Evolutionary conservation across 148 eudicot genomes (phyloP).

Genomic region (Limonium bicolor): DNA sequence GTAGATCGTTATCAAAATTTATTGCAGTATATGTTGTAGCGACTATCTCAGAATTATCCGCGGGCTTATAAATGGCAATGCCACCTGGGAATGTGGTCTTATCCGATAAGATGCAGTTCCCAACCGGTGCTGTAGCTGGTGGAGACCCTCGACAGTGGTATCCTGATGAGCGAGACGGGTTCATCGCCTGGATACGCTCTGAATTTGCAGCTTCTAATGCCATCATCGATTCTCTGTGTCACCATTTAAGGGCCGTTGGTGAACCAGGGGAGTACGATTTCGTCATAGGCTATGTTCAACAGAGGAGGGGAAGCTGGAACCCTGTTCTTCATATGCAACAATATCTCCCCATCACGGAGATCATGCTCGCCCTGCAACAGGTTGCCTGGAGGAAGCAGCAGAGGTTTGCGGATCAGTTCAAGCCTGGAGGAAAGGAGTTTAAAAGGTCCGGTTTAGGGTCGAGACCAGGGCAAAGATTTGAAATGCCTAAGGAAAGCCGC

Average conservation of each 20-base stretch:
- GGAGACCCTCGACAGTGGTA: conserved; percentile 9
- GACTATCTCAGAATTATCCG: background rate
- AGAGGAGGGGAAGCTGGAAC: conserved; percentile 48
- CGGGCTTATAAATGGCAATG: conserved; percentile 9
- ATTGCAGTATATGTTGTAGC: conserved; percentile 5
- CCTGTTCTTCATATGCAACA: conserved; percentile 53
- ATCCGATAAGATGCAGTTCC: conserved; percentile 11
- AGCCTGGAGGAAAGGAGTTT: conserved; percentile 26
- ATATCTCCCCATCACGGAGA: conserved; percentile 34
- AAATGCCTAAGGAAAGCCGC: conserved; percentile 10
- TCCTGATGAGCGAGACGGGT: conserved; percentile 10
- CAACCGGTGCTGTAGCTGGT: conserved; percentile 5
- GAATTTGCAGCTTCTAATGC: conserved; percentile 14
- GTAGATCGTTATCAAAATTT: background rate
- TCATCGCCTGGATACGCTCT: conserved; percentile 8
- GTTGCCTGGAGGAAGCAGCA: conserved; percentile 30
- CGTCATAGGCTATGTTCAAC: conserved; percentile 25
- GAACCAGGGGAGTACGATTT: conserved; percentile 13
- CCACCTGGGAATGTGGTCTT: conserved; percentile 10
- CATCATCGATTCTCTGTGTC: conserved; percentile 9
- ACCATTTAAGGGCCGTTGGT: conserved; percentile 11
- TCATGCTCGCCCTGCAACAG: conserved; percentile 29
- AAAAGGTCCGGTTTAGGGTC: conserved; percentile 23
- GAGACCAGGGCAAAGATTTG: conserved; percentile 22
- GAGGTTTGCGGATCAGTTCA: conserved; percentile 12